Conservation (phyloP, 2,329 filamentous ascomycete species). For the Fusarium sp. region DNA sequence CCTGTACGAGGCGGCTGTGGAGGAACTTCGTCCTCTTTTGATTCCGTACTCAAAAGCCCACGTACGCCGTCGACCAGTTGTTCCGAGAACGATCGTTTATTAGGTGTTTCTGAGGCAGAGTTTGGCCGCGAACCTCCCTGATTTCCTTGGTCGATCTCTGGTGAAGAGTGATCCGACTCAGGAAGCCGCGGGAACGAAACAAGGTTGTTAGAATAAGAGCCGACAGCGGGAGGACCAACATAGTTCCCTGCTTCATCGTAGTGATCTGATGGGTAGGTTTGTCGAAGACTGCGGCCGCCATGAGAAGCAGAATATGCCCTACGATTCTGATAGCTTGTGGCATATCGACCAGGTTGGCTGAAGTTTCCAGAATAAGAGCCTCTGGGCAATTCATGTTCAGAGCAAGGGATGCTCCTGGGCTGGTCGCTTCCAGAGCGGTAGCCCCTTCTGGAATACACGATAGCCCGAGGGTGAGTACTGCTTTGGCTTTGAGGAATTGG, state of each 20-base stretch:
- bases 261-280: constrained; percentile 27
- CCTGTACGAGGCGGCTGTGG: constrained; percentile 29
- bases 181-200: constrained; percentile 31
- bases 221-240: constrained; percentile 8
- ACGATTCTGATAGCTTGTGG: constrained; percentile 17
- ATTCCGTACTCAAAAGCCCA: constrained; percentile 11
- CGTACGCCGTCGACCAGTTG: constrained; percentile 29
- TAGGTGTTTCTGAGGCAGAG: background rate
- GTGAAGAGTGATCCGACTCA: constrained; percentile 10
- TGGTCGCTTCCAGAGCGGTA: background rate
- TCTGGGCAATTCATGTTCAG: background rate
- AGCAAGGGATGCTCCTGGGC: constrained; percentile 3
- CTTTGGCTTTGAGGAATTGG: background rate
- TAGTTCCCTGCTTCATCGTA: constrained; percentile 29
- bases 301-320: constrained; percentile 15
- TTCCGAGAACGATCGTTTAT: constrained; percentile 11
- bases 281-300: constrained; percentile 10
- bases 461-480: background rate
- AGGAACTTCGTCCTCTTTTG: constrained; percentile 2
- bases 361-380: constrained; percentile 24
- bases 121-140: background rate
- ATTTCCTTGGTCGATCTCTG: background rate
- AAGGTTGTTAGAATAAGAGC: background rate
- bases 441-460: background rate
- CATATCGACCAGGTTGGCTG: constrained; percentile 16